Conservation (phyloP, 345 rosid genomes). For the Raphanus raphanistrum region DNA sequence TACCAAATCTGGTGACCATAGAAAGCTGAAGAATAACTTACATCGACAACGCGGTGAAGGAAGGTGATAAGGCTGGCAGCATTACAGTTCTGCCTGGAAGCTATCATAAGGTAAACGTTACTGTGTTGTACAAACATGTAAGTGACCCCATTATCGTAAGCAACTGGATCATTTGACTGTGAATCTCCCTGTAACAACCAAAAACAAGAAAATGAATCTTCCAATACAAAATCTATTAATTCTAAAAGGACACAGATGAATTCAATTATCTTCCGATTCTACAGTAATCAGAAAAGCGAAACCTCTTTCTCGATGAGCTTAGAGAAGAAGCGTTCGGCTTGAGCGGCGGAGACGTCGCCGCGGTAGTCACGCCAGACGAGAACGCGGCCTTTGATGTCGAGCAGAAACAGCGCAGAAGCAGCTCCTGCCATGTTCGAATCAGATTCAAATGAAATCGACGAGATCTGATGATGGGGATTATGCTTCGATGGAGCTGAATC, state of each 20-base stretch:
- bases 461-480: neutral
- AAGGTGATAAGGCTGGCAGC: constrained; percentile 67
- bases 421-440: constrained; percentile 73
- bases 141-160: constrained; percentile 63
- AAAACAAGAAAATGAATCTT: no score
- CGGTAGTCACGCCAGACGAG: constrained; percentile 99
- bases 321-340: constrained; percentile 95
- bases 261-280: neutral
- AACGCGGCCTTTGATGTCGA: constrained; percentile 94
- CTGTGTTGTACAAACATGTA: constrained; percentile 74
- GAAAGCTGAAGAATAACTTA: constrained; percentile 5
- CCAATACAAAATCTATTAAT: neutral
- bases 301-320: constrained; percentile 97
- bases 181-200: constrained; percentile 52
- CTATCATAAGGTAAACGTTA: constrained; percentile 66
- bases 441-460: neutral
- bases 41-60: constrained; percentile 65
- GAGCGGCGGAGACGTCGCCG: constrained; percentile 85
- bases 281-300: constrained; percentile 8
- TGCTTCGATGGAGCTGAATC: neutral
- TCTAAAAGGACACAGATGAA: neutral
- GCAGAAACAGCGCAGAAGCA: constrained; percentile 89
- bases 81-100: constrained; percentile 72
- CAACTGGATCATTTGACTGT: constrained; percentile 77
- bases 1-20: no score